phyloP scores from a whole-genome alignment of 2,329 filamentous ascomycete genomes.

The Aspergillus tanneri region DNA sequence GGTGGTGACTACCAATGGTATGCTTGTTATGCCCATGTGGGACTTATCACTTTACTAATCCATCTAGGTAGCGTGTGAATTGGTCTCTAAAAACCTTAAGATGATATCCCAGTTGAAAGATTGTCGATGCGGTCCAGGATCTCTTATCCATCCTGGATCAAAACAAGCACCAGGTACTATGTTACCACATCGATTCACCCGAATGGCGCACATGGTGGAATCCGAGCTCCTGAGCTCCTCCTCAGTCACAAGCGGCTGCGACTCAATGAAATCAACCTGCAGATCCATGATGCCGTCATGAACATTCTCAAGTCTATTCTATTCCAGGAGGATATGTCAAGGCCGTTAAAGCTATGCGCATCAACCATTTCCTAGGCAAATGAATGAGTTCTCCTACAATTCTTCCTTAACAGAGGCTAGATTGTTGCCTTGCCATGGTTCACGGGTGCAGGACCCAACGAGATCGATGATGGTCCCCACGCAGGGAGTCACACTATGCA shows the following conservation, averaged over 20 bases:
- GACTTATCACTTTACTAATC: conserved; percentile 3
- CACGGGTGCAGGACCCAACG: conserved; percentile 75
- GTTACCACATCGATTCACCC: conserved; percentile 65
- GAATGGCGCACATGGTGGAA: conserved; percentile 73
- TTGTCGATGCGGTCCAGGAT: conserved; percentile 53
- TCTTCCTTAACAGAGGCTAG: conserved; percentile 65
- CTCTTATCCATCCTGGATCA: conserved; percentile 51
- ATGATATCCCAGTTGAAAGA: conserved; percentile 60
- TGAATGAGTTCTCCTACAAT: conserved; percentile 77
- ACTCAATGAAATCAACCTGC: conserved; percentile 59
- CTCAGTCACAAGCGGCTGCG: conserved; percentile 67
- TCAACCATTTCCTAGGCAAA: conserved; percentile 74
- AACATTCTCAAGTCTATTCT: conserved; percentile 58
- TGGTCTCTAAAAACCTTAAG: conserved; percentile 58
- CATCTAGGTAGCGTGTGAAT: conserved; percentile 51
- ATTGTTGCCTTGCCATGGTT: conserved; percentile 73
- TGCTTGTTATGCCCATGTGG: conserved; percentile 7
- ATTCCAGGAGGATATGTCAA: conserved; percentile 69
- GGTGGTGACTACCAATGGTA: conserved; percentile 68
- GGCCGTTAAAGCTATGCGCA: conserved; percentile 66
- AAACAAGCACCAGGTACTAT: conserved; percentile 50
- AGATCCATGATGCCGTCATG: conserved; percentile 53
- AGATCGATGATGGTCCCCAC: conserved; percentile 65
- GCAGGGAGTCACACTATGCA: conserved; percentile 66
- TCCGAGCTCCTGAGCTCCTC: conserved; percentile 71